Conservation (phyloP, 225 moss, liverwort and hornwort genomes). For the Takakia lepidozioides region DNA sequence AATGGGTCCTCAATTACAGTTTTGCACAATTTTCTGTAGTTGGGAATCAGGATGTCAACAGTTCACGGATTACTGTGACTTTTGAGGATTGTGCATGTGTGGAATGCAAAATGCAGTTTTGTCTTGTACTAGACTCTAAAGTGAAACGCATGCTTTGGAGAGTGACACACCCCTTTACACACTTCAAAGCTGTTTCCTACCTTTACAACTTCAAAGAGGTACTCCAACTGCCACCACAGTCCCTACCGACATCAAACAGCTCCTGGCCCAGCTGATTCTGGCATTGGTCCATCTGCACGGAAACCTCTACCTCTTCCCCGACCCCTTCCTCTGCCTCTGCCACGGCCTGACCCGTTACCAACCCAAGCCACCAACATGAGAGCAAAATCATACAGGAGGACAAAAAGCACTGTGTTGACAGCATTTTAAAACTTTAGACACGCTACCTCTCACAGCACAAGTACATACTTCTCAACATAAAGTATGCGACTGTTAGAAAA, state of each 20-base stretch:
- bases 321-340: constrained; percentile 89
- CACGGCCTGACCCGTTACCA: constrained; percentile 70
- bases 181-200: constrained; percentile 42
- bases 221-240: constrained; percentile 43
- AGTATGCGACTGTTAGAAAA: background rate
- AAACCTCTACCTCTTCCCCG: constrained; percentile 93
- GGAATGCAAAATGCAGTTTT: constrained; percentile 49
- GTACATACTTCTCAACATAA: constrained; percentile 3
- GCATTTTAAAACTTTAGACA: constrained; percentile 1
- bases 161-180: constrained; percentile 18
- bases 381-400: too few species aligned
- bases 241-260: constrained; percentile 19
- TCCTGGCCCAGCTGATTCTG: constrained; percentile 29
- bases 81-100: too few species aligned
- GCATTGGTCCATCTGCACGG: constrained; percentile 65
- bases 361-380: too few species aligned
- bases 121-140: constrained; percentile 32
- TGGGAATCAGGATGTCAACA: too few species aligned
- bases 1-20: too few species aligned
- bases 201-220: constrained; percentile 32
- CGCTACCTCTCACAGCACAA: constrained; percentile 6
- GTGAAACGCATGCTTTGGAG: constrained; percentile 25
- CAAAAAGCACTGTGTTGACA: background rate
- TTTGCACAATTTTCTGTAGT: too few species aligned
- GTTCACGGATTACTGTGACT: too few species aligned